phyloP scores from a whole-genome alignment of 768 basidiomycete genomes.

The Russula vinacea region DNA sequence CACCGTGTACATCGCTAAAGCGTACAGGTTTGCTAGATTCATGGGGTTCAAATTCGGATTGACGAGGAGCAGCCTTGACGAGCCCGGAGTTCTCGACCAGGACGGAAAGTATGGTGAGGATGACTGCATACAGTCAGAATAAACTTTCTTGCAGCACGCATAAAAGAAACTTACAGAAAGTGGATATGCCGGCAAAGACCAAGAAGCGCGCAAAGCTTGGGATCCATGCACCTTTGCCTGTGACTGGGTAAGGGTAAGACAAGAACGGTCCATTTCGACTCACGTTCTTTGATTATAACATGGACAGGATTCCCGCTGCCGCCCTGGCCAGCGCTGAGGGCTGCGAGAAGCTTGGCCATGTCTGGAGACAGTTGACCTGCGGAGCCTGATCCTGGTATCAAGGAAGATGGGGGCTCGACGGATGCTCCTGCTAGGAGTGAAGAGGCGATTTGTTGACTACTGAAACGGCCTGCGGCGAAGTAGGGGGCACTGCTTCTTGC shows the following conservation, averaged over 20 bases:
- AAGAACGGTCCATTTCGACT: slow-evolving; percentile 34
- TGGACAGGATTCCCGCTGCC: slow-evolving; percentile 61
- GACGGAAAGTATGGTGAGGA: slow-evolving; percentile 82
- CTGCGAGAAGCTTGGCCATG: slow-evolving; percentile 45
- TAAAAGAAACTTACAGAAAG: slow-evolving; percentile 56
- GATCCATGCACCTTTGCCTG: slow-evolving; percentile 68
- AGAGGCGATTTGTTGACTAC: slow-evolving; percentile 45
- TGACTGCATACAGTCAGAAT: slow-evolving; percentile 44
- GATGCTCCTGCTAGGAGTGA: slow-evolving; percentile 36
- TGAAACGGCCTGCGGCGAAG: slow-evolving; percentile 25
- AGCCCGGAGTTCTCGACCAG: slow-evolving; percentile 92
- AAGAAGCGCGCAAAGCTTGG: slow-evolving; percentile 63
- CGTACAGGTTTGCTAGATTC: slow-evolving; percentile 73
- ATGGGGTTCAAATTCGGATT: slow-evolving; percentile 77
- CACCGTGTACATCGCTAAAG: slow-evolving; percentile 95
- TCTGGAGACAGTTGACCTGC: slow-evolving; percentile 32
- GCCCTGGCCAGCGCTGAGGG: slow-evolving; percentile 44
- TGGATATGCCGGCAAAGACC: slow-evolving; percentile 50
- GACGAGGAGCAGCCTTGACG: slow-evolving; percentile 81
- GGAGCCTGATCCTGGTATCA: slow-evolving; percentile 9
- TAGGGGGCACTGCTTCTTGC: background rate
- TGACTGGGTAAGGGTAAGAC: slow-evolving; percentile 1
- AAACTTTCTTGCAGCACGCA: background rate
- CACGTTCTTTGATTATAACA: slow-evolving; percentile 80
- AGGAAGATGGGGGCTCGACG: slow-evolving; percentile 5